These are phyloP conservation scores for Globisporangium emineosum DNA, from an alignment of 352 stramenopile species.

Conservation along the genomic window DNA sequence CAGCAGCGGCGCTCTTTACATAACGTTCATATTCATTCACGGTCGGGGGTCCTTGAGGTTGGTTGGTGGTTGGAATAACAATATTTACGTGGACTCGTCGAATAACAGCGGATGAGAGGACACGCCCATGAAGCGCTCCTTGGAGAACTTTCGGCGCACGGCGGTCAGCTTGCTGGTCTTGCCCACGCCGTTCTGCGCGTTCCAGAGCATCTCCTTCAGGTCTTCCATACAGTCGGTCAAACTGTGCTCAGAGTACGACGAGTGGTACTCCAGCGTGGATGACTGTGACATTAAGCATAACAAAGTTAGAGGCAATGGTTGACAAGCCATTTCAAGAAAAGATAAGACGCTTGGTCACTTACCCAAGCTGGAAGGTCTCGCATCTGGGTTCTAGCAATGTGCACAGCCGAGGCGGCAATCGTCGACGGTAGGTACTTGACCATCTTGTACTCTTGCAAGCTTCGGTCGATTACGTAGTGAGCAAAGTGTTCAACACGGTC, in stretches of 20 bases:
- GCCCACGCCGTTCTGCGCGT: conserved; percentile 56
- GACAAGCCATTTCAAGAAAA: not conserved
- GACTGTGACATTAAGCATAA: conserved; percentile 31
- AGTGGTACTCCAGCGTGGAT: conserved; percentile 71
- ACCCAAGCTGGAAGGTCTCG: conserved; percentile 71
- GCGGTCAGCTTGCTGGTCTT: conserved; percentile 80
- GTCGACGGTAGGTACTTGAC: conserved; percentile 97
- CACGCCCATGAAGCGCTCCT: conserved; percentile 77
- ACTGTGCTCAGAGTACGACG: conserved; percentile 64
- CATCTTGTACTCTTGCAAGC: conserved; percentile 98
- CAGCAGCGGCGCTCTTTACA: conserved; percentile 17
- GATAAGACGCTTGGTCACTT: conserved; percentile 19
- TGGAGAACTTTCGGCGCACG: conserved; percentile 83
- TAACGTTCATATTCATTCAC: conserved; percentile 19
- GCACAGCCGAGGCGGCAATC: conserved; percentile 95
- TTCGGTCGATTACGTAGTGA: conserved; percentile 98
- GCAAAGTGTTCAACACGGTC: conserved; percentile 88
- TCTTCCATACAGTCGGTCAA: conserved; percentile 65
- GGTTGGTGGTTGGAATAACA: conserved; percentile 14
- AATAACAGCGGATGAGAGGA: conserved; percentile 57
- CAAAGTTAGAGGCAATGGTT: conserved; percentile 9
- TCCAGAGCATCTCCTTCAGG: conserved; percentile 81
- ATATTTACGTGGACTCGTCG: conserved; percentile 36
- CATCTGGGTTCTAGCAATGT: conserved; percentile 92
- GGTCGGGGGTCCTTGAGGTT: conserved; percentile 5